Evolutionary conservation across 768 basidiomycete genomes (phyloP), one percentile per base, ranked within the genome.

Genomic region (Megacollybia marginata): DNA sequence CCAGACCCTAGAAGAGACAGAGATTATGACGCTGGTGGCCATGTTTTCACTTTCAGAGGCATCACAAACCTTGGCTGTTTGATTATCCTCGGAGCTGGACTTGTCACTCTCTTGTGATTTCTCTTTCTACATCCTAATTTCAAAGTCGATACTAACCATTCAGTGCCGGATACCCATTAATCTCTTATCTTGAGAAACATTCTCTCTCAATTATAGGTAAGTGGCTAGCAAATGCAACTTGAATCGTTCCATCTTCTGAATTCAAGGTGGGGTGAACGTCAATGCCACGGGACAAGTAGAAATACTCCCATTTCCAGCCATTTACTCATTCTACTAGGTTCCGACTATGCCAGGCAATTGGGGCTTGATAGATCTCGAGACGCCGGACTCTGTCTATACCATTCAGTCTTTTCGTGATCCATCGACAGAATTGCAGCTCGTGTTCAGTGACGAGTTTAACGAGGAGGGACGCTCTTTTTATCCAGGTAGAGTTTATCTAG

Each of bases 371-470:
- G 91, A 93, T 63, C 56, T 73, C 28, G 80, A 88, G 28, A 95
- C 92, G 3, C 89, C 89, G 1, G 54, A 69, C 54, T 63, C 73
- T 38, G 75, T 71, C n/a, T 70, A 80, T 62, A 77, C 78, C 11
- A 72, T 72, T 34, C 57, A 64, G 6, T 79, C 81, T 5, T 82
- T 76, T 55, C 57, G 63, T 16, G 73, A 83, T 56, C 75, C 83
- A 19, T 67, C 69, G 9, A 65, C 75, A 47, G 63, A 75, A 55
- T 55, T 83, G 64, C 79, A 83, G 49, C 74, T 95, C 11, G 82
- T 92, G 4, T 93, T 91, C 64, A 89, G 87, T 36, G 92, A 94
- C 64, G 92, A 94, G 64, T 94, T 94, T 66, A 83, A 94, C 51
- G 69, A 68, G 8, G 82, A 85, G 5, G 84, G 86, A 13, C 79